Conservation (phyloP, 2,329 filamentous ascomycete genomes). For the Anthostomella pinea region DNA sequence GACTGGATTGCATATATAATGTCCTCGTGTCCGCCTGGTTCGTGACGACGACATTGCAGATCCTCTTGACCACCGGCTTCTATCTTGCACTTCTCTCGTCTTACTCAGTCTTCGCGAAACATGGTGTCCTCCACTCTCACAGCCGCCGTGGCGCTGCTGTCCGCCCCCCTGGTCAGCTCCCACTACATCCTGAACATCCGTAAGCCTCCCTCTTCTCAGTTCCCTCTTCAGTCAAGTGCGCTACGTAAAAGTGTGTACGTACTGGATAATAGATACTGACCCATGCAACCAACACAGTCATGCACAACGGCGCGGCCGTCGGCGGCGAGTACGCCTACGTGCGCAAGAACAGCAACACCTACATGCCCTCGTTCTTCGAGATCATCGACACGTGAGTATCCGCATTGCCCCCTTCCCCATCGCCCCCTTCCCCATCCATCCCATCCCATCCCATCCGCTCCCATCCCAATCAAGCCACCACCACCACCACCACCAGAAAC, state of each 20-base stretch:
- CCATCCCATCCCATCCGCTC: no score
- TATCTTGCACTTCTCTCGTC: neutral
- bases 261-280: no score
- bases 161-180: slow-evolving; percentile 21
- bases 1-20: slow-evolving; percentile 12
- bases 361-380: slow-evolving; percentile 37
- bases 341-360: slow-evolving; percentile 41
- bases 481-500: neutral
- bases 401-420: no score
- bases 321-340: slow-evolving; percentile 47
- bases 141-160: slow-evolving; percentile 21
- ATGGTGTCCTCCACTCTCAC: slow-evolving; percentile 22
- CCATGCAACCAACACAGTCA: slow-evolving; percentile 24
- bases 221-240: no score
- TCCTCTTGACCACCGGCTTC: slow-evolving; percentile 1
- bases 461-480: no score
- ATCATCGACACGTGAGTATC: slow-evolving; percentile 30
- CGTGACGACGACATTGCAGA: no score
- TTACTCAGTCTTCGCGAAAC: slow-evolving; percentile 12
- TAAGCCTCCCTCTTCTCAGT: slow-evolving; percentile 9
- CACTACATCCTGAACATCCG: slow-evolving; percentile 38
- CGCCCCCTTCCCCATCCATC: no score
- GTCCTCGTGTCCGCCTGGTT: slow-evolving; percentile 4
- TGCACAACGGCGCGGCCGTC: slow-evolving; percentile 41
- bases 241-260: no score